Conservation (phyloP, 441 rosid genomes). For the Erodium trifolium region DNA sequence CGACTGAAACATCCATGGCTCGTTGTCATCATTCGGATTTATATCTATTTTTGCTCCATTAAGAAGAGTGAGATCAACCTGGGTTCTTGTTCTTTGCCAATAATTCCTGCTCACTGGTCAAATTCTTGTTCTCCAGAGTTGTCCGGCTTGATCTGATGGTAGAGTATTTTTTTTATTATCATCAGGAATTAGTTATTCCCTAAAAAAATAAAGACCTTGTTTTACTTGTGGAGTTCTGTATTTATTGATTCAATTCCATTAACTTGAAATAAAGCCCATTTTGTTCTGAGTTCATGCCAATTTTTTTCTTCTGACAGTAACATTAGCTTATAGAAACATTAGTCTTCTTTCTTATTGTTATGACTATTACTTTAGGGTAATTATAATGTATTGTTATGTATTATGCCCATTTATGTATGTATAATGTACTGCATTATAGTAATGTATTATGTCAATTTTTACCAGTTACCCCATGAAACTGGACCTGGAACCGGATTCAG, state of each 20-base stretch:
- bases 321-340: too few species aligned
- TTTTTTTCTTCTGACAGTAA: too few species aligned
- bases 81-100: neutral
- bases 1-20: slow-evolving; percentile 23
- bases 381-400: too few species aligned
- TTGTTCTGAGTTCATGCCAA: neutral
- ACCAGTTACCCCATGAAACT: too few species aligned
- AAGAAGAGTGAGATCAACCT: neutral
- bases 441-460: too few species aligned
- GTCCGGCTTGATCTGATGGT: neutral
- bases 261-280: neutral
- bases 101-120: neutral
- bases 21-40: neutral
- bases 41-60: neutral
- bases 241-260: neutral
- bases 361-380: too few species aligned
- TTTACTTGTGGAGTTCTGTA: neutral
- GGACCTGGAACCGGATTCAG: too few species aligned
- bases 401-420: too few species aligned
- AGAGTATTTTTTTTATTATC: neutral
- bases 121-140: neutral
- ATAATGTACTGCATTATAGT: too few species aligned
- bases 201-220: neutral
- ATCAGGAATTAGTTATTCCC: neutral
- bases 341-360: too few species aligned